Evolutionary conservation across 805 yeast genomes (phyloP).

Genomic region (Millerago galiae): DNA sequence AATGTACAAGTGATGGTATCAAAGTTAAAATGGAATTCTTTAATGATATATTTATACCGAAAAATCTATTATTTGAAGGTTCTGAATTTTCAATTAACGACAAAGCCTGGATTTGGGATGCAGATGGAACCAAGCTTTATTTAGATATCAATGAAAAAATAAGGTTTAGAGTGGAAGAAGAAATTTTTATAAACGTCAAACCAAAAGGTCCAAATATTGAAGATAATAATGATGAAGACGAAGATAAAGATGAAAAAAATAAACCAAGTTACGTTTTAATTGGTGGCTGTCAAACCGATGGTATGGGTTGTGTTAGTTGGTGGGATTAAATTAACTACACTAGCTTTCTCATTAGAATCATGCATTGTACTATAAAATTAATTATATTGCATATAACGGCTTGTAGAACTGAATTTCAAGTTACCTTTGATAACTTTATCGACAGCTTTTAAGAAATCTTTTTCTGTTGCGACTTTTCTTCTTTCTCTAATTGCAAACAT

Average conservation of each 20-base stretch:
- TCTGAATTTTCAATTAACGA: constrained; percentile 64
- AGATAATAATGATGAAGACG: constrained; percentile 25
- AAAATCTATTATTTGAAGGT: constrained; percentile 71
- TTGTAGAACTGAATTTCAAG: constrained; percentile 93
- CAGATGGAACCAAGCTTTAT: constrained; percentile 66
- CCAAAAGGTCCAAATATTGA: constrained; percentile 58
- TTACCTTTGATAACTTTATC: constrained; percentile 98
- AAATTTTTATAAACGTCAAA: constrained; percentile 74
- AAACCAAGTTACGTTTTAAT: constrained; percentile 78
- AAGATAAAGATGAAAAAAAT: constrained; percentile 30
- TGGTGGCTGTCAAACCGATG: constrained; percentile 92
- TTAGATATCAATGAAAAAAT: constrained; percentile 89
- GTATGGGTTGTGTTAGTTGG: constrained; percentile 96
- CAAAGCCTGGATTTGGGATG: constrained; percentile 94
- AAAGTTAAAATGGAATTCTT: constrained; percentile 80
- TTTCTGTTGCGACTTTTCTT: constrained; percentile 96
- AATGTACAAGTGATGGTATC: constrained; percentile 83
- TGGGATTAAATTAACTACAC: constrained; percentile 57
- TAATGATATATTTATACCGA: constrained; percentile 88
- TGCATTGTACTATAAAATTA: constrained; percentile 26
- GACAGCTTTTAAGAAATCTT: constrained; percentile 95
- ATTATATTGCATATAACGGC: constrained; percentile 98
- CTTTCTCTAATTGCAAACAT: constrained; percentile 99
- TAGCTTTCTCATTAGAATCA: not conserved
- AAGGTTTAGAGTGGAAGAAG: constrained; percentile 86